Evolutionary conservation across 2,329 filamentous ascomycete genomes (phyloP), one percentile per base, ranked within the genome.

Genomic region (Trichophyton schoenleinii): DNA sequence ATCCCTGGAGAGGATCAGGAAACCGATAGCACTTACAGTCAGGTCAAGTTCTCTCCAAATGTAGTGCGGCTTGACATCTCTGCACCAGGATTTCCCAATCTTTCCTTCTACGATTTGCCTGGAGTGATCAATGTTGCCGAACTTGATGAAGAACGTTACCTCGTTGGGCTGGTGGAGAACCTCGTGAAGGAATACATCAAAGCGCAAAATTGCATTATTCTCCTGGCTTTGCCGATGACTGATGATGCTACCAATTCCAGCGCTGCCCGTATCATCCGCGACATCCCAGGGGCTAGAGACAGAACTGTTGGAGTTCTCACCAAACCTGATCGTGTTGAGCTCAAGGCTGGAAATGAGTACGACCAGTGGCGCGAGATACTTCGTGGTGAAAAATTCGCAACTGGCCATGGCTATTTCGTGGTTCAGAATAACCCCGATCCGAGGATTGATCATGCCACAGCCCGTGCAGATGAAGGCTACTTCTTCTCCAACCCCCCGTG

Each of bases 41-140:
- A 82, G 3, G 84, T 86, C 0, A 84, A 88, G 7, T 95, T 95
- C 66, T 90, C 87, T 0, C 91, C 91, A 0, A 96, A 96, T 65
- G 80, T 91, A 0, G 85, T 96, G 0, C 81, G 85, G 0, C 77
- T 96, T 0, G 83, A 90, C 59, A 90, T 96, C 28, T 83, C 83
- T 0, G 87, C 86, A 0, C 87, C 87, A 0, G 79, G 78, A 0
- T 79, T 92, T 0, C 86, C 89, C 0, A 84, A 89, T 4, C 71
- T 96, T 0, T 89, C 87, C 0, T 95, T 96, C 67, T 92, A 89
- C 63, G 91, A 96, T 63, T 79, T 96, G 0, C 91, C 91, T 0
- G 91, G 91, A 0, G 84, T 95, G 0, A 92, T 95, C 64, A 83
- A 85, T 20, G 86, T 86, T 6, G 81, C 86, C 0, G 82, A 84